Evolutionary conservation across 1,284 basidiomycete species (phyloP).

Genomic region (Rhodotorula sp.): DNA sequence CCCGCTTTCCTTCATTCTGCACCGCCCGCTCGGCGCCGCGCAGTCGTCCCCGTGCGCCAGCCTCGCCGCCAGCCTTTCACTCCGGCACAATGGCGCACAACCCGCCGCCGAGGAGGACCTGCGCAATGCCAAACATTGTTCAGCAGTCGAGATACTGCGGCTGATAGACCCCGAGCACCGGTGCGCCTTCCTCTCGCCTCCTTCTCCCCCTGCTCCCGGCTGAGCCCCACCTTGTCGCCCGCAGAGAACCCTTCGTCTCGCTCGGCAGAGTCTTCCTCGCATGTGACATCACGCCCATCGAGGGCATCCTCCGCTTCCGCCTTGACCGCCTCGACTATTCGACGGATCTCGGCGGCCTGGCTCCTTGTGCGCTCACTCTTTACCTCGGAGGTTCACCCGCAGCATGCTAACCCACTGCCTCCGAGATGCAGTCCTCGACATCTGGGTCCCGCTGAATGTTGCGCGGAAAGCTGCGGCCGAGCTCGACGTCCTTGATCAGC

Average conservation of each 20-base stretch:
- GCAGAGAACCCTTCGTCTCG: conserved; percentile 37
- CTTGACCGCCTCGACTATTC: conserved; percentile 18
- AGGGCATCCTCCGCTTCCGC: conserved; percentile 29
- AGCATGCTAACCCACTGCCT: not conserved
- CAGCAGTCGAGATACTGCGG: conserved; percentile 15
- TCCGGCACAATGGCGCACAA: not conserved
- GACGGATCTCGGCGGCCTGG: conserved; percentile 28
- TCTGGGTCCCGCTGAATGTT: conserved; percentile 32
- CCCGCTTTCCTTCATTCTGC: not conserved
- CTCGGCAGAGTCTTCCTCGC: conserved; percentile 31
- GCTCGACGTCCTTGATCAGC: conserved; percentile 22
- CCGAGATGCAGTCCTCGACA: conserved; percentile 23
- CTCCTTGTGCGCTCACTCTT: conserved; percentile 25
- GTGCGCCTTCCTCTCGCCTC: conserved; percentile 4
- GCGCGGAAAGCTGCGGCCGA: conserved; percentile 14
- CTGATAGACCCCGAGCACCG: conserved; percentile 36
- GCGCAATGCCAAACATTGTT: not conserved
- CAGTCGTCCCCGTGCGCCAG: conserved; percentile 12
- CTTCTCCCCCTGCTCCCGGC: not conserved
- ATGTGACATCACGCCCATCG: conserved; percentile 21
- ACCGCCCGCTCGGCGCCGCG: conserved; percentile 1
- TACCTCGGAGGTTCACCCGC: not conserved
- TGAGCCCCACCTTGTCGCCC: not conserved
- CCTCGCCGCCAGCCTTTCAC: conserved; percentile 10
- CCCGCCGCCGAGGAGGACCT: not conserved